phyloP scores from a whole-genome alignment of 1,284 basidiomycete genomes.

The Puccinia triticina region DNA sequence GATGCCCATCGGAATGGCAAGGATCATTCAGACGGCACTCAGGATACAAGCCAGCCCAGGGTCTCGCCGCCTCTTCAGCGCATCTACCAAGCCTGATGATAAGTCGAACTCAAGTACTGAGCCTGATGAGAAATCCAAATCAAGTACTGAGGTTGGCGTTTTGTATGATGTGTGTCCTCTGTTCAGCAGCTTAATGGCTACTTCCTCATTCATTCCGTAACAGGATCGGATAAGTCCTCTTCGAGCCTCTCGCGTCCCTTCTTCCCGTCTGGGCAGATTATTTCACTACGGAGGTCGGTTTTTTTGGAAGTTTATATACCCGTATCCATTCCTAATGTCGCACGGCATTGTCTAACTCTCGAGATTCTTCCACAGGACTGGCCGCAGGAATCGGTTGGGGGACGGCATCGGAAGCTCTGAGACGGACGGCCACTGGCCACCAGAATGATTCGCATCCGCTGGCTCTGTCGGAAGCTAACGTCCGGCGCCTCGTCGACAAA shows the following conservation, averaged over 20 bases:
- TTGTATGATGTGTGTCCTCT: background rate
- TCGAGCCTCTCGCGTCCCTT: constrained; percentile 79
- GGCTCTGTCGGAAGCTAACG: constrained; percentile 85
- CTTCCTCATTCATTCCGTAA: background rate
- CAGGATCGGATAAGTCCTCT: constrained; percentile 58
- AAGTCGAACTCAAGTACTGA: background rate
- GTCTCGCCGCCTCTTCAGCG: too few species aligned
- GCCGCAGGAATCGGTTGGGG: constrained; percentile 62
- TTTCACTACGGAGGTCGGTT: constrained; percentile 86
- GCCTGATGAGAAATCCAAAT: background rate
- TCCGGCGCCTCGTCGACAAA: constrained; percentile 86
- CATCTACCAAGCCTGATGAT: too few species aligned
- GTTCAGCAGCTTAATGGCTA: background rate
- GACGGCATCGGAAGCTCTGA: constrained; percentile 63
- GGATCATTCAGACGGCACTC: background rate
- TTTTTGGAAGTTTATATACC: background rate
- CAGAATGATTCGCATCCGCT: constrained; percentile 8
- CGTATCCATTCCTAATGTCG: background rate
- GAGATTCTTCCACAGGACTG: constrained; percentile 59
- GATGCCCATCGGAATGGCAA: too few species aligned
- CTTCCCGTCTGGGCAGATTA: constrained; percentile 79
- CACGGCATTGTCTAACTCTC: background rate
- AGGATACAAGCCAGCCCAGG: background rate
- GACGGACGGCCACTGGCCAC: constrained; percentile 58
- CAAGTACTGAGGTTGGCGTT: background rate